phyloP scores from a whole-genome alignment of 78 protist species.

The Pelomyxa schiedti region DNA sequence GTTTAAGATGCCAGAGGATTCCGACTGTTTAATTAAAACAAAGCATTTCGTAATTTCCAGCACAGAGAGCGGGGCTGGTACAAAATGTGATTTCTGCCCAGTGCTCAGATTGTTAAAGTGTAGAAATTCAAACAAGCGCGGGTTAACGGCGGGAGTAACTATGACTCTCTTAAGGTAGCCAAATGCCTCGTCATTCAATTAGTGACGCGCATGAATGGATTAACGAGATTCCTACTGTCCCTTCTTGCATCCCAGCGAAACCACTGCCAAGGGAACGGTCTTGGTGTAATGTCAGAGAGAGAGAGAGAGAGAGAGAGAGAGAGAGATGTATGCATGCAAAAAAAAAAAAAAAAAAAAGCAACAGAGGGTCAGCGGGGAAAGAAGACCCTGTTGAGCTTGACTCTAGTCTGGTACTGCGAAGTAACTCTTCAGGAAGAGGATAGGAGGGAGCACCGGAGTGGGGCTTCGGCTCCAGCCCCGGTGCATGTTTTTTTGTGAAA shows the following conservation, averaged over 20 bases:
- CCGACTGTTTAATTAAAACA: conserved; percentile 81
- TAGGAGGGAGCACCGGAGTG: conserved; percentile 65
- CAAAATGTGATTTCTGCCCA: conserved; percentile 88
- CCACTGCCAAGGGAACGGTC: conserved; percentile 89
- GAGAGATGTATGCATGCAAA: too few species aligned
- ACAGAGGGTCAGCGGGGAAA: conserved; percentile 91
- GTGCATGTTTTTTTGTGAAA: too few species aligned
- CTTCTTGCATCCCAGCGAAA: conserved; percentile 84
- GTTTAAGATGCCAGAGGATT: conserved; percentile 66
- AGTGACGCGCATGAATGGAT: conserved; percentile 93
- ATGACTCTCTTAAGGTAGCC: conserved; percentile 93
- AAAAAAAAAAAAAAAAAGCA: too few species aligned
- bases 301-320: too few species aligned
- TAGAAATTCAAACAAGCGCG: conserved; percentile 89
- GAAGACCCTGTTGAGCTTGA: conserved; percentile 91
- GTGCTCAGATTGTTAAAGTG: conserved; percentile 88
- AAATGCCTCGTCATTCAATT: conserved; percentile 85
- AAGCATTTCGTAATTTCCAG: conserved; percentile 54
- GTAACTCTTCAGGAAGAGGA: conserved; percentile 62
- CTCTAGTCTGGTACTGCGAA: conserved; percentile 73
- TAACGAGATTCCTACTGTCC: conserved; percentile 92
- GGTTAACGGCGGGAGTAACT: conserved; percentile 61
- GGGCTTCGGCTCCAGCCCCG: too few species aligned
- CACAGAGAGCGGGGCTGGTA: conserved; percentile 77
- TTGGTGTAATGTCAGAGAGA: conserved; percentile 66